Base-by-base conservation (phyloP, 2,329 filamentous ascomycete species). In the Polychaeton citri region DNA sequence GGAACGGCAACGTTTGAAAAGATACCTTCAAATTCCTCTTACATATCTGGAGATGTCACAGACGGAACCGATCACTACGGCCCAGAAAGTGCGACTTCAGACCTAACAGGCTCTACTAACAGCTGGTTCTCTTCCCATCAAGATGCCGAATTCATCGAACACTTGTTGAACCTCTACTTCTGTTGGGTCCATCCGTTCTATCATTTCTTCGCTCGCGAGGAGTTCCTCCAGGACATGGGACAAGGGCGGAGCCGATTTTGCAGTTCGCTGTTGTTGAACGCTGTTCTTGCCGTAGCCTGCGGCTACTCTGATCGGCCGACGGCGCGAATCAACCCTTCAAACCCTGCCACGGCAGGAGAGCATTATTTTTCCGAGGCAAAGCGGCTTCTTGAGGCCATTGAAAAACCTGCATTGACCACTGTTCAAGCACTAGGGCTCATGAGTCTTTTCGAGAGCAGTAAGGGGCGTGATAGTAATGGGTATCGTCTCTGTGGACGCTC, bases 361-460 rank as follows among this genome's bases (percentile, higher is more conserved):
- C 73, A 81, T 51, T 86, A 84, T 57, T 85, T 83, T 55, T 72
- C 73, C 35, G 80, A 86, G 53, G 70, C 74, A 6, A 66, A 71
- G 41, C 64, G 75, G 7, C 61, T 84, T 0, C 65, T 82, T 19
- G 62, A 70, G 38, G 61, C 71, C 37, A 54, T 59, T 26, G 62
- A 81, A 40, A 71, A 74, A 35, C 72, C 81, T 42, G 70, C 57
- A 5, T 58, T 85, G 19, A 81, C 79, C 2, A 83, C 77, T 4
- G 76, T 82, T 31, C 81, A 86, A 59, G 80, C 81, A 2, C 61
- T 86, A 13, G 79, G 79, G 5, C 72, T 86, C 47, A 81, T 87
- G 78, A 78, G 77, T 5, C 75, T 84, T 43, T 65, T 80, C 30
- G 79, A 86, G 58, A 78, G 76, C 3, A 83, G 79, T 15, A 41